Conservation (phyloP, 2,329 filamentous ascomycete species). For the Fusarium sambucinum region DNA sequence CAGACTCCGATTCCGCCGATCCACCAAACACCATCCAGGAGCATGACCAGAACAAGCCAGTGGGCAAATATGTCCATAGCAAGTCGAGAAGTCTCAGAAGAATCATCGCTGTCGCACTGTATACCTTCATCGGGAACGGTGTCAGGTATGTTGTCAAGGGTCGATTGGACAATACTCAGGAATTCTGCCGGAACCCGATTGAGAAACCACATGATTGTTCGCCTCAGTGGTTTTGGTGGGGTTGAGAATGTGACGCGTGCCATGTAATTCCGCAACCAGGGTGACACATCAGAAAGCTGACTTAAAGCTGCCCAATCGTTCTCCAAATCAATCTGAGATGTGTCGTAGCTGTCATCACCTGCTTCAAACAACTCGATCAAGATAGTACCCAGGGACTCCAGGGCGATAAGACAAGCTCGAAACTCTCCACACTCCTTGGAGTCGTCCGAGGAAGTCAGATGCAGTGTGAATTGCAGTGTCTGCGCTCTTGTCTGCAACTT, state of each 20-base stretch:
- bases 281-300: slow-evolving; percentile 25
- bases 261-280: slow-evolving; percentile 38
- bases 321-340: background rate
- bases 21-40: slow-evolving; percentile 58
- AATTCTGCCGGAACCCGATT: slow-evolving; percentile 54
- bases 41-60: slow-evolving; percentile 54
- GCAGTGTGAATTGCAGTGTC: background rate
- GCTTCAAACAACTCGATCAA: slow-evolving; percentile 22
- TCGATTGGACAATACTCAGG: slow-evolving; percentile 52
- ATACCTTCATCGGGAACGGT: background rate
- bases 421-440: background rate
- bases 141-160: slow-evolving; percentile 41
- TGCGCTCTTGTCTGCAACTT: slow-evolving; percentile 9
- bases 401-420: slow-evolving; percentile 16
- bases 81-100: slow-evolving; percentile 37
- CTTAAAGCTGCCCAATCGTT: background rate
- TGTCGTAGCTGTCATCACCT: background rate
- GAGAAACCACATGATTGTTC: slow-evolving; percentile 57
- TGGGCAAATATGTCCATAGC: slow-evolving; percentile 56
- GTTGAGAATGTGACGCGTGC: slow-evolving; percentile 44
- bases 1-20: slow-evolving; percentile 53
- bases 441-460: background rate
- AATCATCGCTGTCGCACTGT: background rate
- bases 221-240: slow-evolving; percentile 50
- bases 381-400: slow-evolving; percentile 25